Evolutionary conservation across 2,329 filamentous ascomycete species (phyloP).

Genomic region (Geosmithia morbida): DNA sequence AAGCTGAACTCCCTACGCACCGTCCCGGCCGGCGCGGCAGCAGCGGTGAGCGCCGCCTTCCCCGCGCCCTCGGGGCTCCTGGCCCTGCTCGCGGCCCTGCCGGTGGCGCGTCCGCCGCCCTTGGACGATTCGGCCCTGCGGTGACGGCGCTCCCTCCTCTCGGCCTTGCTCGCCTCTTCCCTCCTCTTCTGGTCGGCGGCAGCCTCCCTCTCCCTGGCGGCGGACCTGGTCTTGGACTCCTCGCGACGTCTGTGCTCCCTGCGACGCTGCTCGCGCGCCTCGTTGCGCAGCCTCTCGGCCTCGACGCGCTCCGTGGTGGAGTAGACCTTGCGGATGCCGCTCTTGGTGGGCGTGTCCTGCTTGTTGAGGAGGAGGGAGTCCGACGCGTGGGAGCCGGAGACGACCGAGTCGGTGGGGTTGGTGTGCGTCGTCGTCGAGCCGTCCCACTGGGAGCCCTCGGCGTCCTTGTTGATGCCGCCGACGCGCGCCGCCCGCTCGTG

Average conservation of each 20-base stretch:
- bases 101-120: too few relatives aligned
- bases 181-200: neutral
- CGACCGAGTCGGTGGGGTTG: constrained; percentile 52
- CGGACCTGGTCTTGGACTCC: constrained; percentile 12
- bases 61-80: constrained; percentile 6
- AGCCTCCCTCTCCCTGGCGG: too few relatives aligned
- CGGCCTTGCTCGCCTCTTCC: neutral
- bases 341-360: constrained; percentile 35
- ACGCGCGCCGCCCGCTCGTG: constrained; percentile 77
- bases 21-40: too few relatives aligned
- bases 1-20: constrained; percentile 38
- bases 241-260: constrained; percentile 27
- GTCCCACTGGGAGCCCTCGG: constrained; percentile 69
- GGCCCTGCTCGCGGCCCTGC: neutral
- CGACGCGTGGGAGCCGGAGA: constrained; percentile 20
- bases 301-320: constrained; percentile 40
- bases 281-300: constrained; percentile 37
- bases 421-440: constrained; percentile 28
- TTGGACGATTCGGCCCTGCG: neutral
- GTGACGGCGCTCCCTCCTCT: neutral
- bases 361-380: constrained; percentile 43
- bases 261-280: constrained; percentile 23
- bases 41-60: too few relatives aligned
- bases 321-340: constrained; percentile 47
- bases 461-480: constrained; percentile 72